Evolutionary conservation across 768 basidiomycete genomes (phyloP), one percentile per base, ranked within the genome.

Genomic region (Lanmaoa pseudosensibilis): DNA sequence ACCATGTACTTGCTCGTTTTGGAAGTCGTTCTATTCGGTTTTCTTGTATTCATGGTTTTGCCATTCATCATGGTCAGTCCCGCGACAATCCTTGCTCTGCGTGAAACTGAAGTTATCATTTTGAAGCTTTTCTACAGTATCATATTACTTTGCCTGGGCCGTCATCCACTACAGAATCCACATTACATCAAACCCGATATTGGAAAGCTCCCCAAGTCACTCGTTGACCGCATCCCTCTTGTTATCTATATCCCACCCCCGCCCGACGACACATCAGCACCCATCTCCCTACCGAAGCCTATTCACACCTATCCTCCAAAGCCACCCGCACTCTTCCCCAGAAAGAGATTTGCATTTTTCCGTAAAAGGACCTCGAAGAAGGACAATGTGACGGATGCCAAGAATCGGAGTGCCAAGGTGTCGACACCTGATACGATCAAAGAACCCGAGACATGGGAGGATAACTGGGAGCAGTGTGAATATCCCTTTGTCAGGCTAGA

Each of bases 231-330:
- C 47, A 92, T 94, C 38, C 92, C 92, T 1, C 79, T 93, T 21
- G 91, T 92, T 27, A 81, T 91, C 60, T 94, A 92, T 72, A 92
- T 94, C 38, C 90, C 90, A 5, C 81, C 89, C 0, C 88, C 90
- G 4, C 88, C 88, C 0, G 81, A 83, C 46, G 76, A 68, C 53
- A 70, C 62, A 25, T 64, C 69, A 40, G 66, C 57, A 44, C 74
- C 69, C 56, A 64, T 80, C 34, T 71, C 77, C n/a, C 61, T 77
- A n/a, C 80, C 83, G 2, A 72, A 78, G 23, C 67, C 77, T n/a
- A 66, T 78, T 15, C 80, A 89, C 55, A 71, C 75, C 1, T 88
- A 90, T 68, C 87, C 89, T 23, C 88, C 88, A 1, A 82, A 79
- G 60, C 65, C 69, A 21, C 59, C 73, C 4, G n/a, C 68, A 19